Conservation (phyloP, 83 land plant genomes). For the Picea abies region DNA sequence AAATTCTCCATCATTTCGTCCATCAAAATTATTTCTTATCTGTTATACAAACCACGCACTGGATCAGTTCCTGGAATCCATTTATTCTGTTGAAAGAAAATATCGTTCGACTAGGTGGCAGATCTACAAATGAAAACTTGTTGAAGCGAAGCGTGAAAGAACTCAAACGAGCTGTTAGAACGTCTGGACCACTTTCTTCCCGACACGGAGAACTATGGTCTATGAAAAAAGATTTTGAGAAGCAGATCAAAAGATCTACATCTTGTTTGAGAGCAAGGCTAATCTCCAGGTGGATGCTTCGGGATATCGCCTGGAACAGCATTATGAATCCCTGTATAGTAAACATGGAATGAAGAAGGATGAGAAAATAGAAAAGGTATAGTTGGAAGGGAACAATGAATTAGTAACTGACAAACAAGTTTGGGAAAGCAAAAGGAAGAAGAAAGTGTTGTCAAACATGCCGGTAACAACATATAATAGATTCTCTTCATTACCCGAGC, state of each 20-base stretch:
- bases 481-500: neutral
- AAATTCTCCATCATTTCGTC: too few relatives aligned
- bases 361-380: neutral
- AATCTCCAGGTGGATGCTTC: neutral
- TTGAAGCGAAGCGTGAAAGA: neutral
- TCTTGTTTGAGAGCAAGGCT: neutral
- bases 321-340: too few relatives aligned
- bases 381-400: too few relatives aligned
- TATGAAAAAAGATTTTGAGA: neutral
- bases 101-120: constrained; percentile 17
- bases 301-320: too few relatives aligned
- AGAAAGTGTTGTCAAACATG: neutral
- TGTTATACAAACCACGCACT: constrained; percentile 30
- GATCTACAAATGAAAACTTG: neutral
- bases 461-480: neutral
- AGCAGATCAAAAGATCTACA: neutral
- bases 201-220: neutral
- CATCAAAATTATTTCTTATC: too few relatives aligned
- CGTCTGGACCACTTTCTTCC: neutral
- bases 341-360: too few relatives aligned
- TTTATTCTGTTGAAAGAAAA: constrained; percentile 8
- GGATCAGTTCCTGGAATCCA: constrained; percentile 31
- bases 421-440: neutral
- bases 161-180: neutral
- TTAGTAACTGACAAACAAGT: too few relatives aligned